Evolutionary conservation across 2,329 filamentous ascomycete species (phyloP).

Genomic region (Epichloe sibirici): DNA sequence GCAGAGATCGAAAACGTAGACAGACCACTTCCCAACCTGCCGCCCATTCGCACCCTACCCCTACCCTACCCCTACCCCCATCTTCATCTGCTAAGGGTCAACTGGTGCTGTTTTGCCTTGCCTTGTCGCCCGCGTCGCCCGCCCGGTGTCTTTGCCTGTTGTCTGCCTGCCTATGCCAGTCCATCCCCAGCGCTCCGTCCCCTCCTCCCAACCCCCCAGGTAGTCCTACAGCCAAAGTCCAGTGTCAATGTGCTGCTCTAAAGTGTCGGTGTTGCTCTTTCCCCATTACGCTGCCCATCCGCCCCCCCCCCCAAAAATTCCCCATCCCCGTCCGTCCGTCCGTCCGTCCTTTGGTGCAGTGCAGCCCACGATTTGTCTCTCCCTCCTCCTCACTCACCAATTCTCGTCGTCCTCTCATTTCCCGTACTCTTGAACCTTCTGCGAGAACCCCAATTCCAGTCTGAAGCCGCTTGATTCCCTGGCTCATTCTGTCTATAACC

Average conservation of each 20-base stretch:
- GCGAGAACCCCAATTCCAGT: slow-evolving; percentile 7
- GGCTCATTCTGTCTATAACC: slow-evolving; percentile 5
- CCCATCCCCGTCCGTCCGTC: slow-evolving; percentile 16
- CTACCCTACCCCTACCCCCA: neutral
- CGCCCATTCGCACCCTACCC: neutral
- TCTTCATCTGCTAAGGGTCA: neutral
- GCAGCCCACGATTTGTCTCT: slow-evolving; percentile 18
- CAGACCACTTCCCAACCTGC: neutral
- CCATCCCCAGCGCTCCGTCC: neutral
- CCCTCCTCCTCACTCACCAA: slow-evolving; percentile 9
- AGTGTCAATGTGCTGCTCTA: slow-evolving; percentile 1
- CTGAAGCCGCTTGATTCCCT: neutral
- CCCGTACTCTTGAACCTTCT: slow-evolving; percentile 5
- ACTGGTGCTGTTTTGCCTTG: too few species aligned
- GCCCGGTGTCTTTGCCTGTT: neutral
- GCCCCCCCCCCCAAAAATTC: slow-evolving; percentile 12
- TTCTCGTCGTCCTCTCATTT: slow-evolving; percentile 4
- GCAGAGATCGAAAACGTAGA: too few species aligned
- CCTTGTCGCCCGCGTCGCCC: neutral
- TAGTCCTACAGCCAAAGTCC: neutral
- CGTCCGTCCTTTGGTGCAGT: neutral
- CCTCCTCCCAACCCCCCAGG: neutral
- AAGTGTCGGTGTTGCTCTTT: slow-evolving; percentile 19
- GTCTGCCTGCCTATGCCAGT: neutral
- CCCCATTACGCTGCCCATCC: slow-evolving; percentile 14